Percentiles rank a stretch among this genome's conserved stretches.
Evolutionary conservation across 306 rosid species (phyloP).

Genomic region (Comarum palustre): DNA sequence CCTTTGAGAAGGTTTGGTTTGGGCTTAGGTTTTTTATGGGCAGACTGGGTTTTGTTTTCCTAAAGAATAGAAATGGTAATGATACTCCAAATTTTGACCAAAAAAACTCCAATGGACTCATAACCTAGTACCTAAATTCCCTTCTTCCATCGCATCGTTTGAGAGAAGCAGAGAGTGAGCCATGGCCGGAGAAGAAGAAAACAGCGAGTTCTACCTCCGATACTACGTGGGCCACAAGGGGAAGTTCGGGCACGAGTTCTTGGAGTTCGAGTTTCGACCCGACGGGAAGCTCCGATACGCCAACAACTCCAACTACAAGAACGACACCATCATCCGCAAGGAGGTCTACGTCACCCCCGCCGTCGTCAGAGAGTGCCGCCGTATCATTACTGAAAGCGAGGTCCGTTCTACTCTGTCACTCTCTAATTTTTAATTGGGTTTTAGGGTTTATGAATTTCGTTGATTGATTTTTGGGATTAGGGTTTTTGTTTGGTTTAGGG

Average conservation of each 20-base stretch:
- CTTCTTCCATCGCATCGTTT: not conserved
- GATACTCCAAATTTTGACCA: too few relatives aligned
- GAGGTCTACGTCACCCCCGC: conserved; percentile 93
- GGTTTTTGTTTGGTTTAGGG: not conserved
- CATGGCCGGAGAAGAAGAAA: conserved; percentile 64
- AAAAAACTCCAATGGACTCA: too few relatives aligned
- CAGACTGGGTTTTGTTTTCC: too few relatives aligned
- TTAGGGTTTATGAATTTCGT: conserved; percentile 7
- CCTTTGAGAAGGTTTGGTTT: too few relatives aligned
- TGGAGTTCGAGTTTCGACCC: conserved; percentile 90
- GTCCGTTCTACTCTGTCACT: conserved; percentile 20
- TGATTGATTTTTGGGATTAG: not conserved
- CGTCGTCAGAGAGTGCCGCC: conserved; percentile 86
- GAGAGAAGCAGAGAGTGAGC: not conserved
- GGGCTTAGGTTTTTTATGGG: too few relatives aligned
- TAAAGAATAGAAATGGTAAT: too few relatives aligned
- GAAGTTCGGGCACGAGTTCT: conserved; percentile 85
- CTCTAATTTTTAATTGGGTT: not conserved
- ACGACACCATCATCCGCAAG: conserved; percentile 96
- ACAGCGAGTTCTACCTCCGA: conserved; percentile 69
- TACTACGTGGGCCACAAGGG: conserved; percentile 96
- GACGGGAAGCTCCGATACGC: conserved; percentile 96
- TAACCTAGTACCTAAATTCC: not conserved
- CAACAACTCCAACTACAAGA: conserved; percentile 97
- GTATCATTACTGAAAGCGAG: conserved; percentile 86